phyloP scores from a whole-genome alignment of 1,284 basidiomycete genomes.

The Erythrobasidium hasegawianum region DNA sequence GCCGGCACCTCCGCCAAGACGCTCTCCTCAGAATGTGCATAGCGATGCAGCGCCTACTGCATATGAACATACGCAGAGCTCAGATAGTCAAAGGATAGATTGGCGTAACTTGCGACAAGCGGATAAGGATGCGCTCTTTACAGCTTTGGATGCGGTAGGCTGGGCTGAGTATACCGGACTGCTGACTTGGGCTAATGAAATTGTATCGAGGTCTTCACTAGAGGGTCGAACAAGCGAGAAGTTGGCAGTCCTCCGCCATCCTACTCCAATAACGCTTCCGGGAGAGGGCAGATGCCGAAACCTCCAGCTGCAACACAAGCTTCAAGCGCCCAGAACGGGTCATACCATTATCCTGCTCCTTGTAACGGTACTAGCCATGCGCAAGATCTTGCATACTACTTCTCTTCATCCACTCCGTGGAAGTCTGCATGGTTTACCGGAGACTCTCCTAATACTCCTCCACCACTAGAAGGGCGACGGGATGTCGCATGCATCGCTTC shows the following conservation, averaged over 20 bases:
- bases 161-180: too few species aligned
- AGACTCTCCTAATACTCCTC: slow-evolving; percentile 35
- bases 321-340: slow-evolving; percentile 5
- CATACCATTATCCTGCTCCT: slow-evolving; percentile 36
- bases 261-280: too few species aligned
- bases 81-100: slow-evolving; percentile 53
- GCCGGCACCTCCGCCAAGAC: too few species aligned
- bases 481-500: slow-evolving; percentile 39
- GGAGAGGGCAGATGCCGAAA: too few species aligned
- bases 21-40: too few species aligned
- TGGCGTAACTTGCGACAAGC: slow-evolving; percentile 63
- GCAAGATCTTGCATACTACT: slow-evolving; percentile 40
- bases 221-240: too few species aligned
- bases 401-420: slow-evolving; percentile 37
- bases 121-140: slow-evolving; percentile 68
- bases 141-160: slow-evolving; percentile 67
- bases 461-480: slow-evolving; percentile 31
- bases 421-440: slow-evolving; percentile 20
- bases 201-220: too few species aligned
- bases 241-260: too few species aligned
- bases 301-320: not conserved
- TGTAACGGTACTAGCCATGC: slow-evolving; percentile 41
- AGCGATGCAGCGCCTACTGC: too few species aligned
- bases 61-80: not conserved
- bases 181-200: too few species aligned